A percentile compares a stretch with the other conserved stretches of the same genome.
Conservation (phyloP, 2,329 filamentous ascomycete genomes). For the Alternaria gansuensis region DNA sequence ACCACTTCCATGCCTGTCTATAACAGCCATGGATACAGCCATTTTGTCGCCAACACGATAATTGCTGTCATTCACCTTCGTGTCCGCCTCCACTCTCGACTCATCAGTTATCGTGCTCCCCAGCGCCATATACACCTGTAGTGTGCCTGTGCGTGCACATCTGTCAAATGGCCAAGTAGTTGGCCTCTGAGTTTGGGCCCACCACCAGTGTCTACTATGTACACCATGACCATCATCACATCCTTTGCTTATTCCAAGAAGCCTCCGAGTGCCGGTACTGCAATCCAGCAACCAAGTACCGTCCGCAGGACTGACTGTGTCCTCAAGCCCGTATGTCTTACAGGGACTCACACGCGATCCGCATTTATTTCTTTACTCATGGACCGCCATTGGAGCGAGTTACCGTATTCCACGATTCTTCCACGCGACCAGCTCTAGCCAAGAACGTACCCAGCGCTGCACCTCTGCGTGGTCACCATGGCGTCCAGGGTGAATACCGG, state of each 20-base stretch:
- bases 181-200: slow-evolving; percentile 3
- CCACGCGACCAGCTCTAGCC: slow-evolving; percentile 1
- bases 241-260: neutral
- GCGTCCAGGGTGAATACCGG: neutral
- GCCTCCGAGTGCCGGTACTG: neutral
- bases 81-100: neutral
- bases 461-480: neutral
- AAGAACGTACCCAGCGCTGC: neutral
- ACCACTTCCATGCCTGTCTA: neutral
- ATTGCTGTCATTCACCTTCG: slow-evolving; percentile 5
- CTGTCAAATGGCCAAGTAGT: neutral
- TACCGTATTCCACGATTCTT: neutral
- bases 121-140: neutral
- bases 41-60: neutral
- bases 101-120: neutral
- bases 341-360: neutral
- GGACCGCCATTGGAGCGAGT: slow-evolving; percentile 2
- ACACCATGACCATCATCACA: slow-evolving; percentile 4
- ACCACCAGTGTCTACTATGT: slow-evolving; percentile 1
- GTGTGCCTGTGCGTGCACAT: slow-evolving; percentile 1
- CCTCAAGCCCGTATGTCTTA: neutral
- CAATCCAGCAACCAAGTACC: slow-evolving; percentile 7
- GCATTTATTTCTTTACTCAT: neutral
- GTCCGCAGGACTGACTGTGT: neutral
- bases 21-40: slow-evolving; percentile 7